Evolutionary conservation across 495 filamentous ascomycete genomes (phyloP).

Genomic region (Talaromyces nanjingensis): DNA sequence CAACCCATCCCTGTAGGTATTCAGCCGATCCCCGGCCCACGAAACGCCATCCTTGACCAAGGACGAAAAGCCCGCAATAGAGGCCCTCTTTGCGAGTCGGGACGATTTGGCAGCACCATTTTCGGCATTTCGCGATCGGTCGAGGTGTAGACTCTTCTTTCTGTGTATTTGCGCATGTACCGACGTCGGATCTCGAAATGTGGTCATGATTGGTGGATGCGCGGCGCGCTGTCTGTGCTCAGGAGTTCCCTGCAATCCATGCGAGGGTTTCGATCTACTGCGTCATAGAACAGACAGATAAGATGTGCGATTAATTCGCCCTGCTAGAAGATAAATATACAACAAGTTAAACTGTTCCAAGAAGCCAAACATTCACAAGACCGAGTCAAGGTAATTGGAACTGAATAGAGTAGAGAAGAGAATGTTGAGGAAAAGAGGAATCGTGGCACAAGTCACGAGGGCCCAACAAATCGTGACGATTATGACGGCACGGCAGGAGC

Average conservation of each 20-base stretch:
- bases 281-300: neutral
- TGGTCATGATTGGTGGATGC: slow-evolving; percentile 8
- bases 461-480: neutral
- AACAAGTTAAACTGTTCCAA: neutral
- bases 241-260: neutral
- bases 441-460: slow-evolving; percentile 1
- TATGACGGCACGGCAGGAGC: neutral
- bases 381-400: neutral
- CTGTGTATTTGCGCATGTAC: slow-evolving; percentile 8
- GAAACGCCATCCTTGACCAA: slow-evolving; percentile 27
- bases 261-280: neutral
- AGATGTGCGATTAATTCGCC: neutral
- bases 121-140: slow-evolving; percentile 6
- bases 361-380: neutral
- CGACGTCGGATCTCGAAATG: slow-evolving; percentile 11
- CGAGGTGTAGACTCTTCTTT: slow-evolving; percentile 4
- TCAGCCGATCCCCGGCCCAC: slow-evolving; percentile 42
- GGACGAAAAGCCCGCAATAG: slow-evolving; percentile 30
- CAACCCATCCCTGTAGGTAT: slow-evolving; percentile 48
- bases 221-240: slow-evolving; percentile 1
- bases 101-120: slow-evolving; percentile 6
- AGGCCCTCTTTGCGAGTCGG: slow-evolving; percentile 13
- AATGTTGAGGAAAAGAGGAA: neutral
- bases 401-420: neutral
- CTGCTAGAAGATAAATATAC: neutral